Conservation (phyloP, 805 yeast genomes). For the Zygoascus tannicola region DNA sequence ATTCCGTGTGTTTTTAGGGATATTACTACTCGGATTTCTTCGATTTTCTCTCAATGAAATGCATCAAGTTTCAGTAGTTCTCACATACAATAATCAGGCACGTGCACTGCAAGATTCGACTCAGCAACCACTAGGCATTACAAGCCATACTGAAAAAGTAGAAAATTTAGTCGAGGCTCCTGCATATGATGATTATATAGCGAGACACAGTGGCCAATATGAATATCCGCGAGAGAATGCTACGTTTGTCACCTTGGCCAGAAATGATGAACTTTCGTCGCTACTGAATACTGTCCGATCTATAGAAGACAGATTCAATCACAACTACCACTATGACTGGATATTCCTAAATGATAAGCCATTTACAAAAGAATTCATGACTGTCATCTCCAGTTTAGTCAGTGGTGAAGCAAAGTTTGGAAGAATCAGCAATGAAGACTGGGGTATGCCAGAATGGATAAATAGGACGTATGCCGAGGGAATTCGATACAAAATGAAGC, state of each 20-base stretch:
- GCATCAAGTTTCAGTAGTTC: neutral
- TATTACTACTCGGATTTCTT: neutral
- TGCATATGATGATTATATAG: neutral
- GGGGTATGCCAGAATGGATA: constrained; percentile 82
- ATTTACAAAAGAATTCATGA: constrained; percentile 66
- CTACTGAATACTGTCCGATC: constrained; percentile 58
- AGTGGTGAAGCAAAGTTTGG: constrained; percentile 73
- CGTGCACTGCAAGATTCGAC: neutral
- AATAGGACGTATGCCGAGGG: constrained; percentile 58
- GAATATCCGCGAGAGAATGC: constrained; percentile 44
- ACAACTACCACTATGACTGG: constrained; percentile 76
- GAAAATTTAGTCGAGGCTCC: neutral
- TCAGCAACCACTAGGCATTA: too few species aligned
- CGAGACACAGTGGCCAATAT: neutral
- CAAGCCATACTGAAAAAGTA: neutral
- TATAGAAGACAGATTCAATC: constrained; percentile 78
- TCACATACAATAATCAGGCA: neutral
- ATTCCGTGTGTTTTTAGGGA: neutral
- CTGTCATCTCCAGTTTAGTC: constrained; percentile 46
- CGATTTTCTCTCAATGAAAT: neutral
- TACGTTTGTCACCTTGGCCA: constrained; percentile 70
- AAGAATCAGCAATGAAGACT: constrained; percentile 62
- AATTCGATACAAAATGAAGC: constrained; percentile 44
- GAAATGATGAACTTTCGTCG: constrained; percentile 61
- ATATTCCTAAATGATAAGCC: constrained; percentile 80